Base-by-base conservation (phyloP, 176 grass and related monocot genomes). In the Oryza nivara region DNA sequence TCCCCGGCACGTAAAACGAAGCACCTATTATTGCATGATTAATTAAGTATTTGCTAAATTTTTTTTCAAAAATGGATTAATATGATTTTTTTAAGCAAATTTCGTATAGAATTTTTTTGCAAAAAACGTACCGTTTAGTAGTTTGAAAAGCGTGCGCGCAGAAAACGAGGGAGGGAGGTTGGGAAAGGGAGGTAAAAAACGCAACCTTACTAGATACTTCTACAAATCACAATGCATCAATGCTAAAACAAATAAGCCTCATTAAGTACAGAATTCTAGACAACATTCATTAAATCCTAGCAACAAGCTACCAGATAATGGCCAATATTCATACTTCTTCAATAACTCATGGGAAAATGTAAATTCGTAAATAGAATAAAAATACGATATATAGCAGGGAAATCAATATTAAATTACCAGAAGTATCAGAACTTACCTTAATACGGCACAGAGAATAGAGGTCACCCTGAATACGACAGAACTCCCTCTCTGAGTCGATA, bases 391-490 rank as follows among this genome's bases (percentile, higher is more conserved):
- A 46, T 36, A 23, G 12, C 23, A 68, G 35, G 68, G 5, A 79
- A 73, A 61, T 20, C 40, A 32, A 81, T 25, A 64, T 10, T 73
- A 9, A 43, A 41, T 67, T 38, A 82, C 61, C 25, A 56, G 16
- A 63, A 89, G 77, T 36, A 76, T 84, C 54, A 80, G 47, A 80
- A 44, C 83, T 80, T 87, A 84, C 96, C 93, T 99, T 99, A 70
- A 92, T 86, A 85, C 93, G 93, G 45, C 81, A 88, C 86, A 99
- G 93, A 20, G 96, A 96, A 92, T 94, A 94, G 80, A 99, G 91
- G 43, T 96, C 96, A 75, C 96, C 96, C 78, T 94, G 93, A 82
- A 99, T 90, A 87, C 88, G 88, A 72, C 86, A 91, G 85, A 99
- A 99, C 77, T 99, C 96, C 88, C 93, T 99, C 80, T 96, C 93